A percentile compares a stretch with the other conserved stretches of the same genome.
Conservation (phyloP, 805 yeast species). For the Starmerella stigmatis region DNA sequence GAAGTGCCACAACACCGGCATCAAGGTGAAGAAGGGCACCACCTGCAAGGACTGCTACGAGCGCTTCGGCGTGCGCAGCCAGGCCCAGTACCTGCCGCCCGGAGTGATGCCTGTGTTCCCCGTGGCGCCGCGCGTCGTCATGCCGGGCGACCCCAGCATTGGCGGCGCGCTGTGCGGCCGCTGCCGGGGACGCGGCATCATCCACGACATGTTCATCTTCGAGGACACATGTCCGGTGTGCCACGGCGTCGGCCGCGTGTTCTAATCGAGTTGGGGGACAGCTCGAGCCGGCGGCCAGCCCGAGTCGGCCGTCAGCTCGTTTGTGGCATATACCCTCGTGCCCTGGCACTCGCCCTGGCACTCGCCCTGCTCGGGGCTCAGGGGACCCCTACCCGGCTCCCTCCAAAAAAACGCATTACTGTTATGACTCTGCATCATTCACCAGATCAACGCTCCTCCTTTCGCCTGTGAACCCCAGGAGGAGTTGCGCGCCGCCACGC, state of each 20-base stretch:
- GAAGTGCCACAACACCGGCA: conserved; percentile 67
- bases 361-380: no score
- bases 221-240: conserved; percentile 56
- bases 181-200: conserved; percentile 56
- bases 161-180: conserved; percentile 68
- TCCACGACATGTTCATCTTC: conserved; percentile 46
- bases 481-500: no score
- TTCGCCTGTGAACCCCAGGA: background rate
- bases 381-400: conserved; percentile 1
- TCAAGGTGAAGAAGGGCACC: conserved; percentile 43
- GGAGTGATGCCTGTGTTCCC: conserved; percentile 27
- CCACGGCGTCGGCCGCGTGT: conserved; percentile 42
- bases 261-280: background rate
- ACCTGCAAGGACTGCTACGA: conserved; percentile 63
- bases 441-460: background rate
- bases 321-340: conserved; percentile 5
- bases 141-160: conserved; percentile 66
- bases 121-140: conserved; percentile 34
- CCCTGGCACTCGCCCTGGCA: background rate
- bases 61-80: conserved; percentile 32
- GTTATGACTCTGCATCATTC: background rate
- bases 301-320: no score
- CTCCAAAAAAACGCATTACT: background rate
- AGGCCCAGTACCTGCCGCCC: conserved; percentile 19
- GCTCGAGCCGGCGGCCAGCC: no score